These are phyloP conservation scores for Neurospora cerealis DNA, from an alignment of 495 filamentous ascomycete genomes.

Conservation along the genomic window DNA sequence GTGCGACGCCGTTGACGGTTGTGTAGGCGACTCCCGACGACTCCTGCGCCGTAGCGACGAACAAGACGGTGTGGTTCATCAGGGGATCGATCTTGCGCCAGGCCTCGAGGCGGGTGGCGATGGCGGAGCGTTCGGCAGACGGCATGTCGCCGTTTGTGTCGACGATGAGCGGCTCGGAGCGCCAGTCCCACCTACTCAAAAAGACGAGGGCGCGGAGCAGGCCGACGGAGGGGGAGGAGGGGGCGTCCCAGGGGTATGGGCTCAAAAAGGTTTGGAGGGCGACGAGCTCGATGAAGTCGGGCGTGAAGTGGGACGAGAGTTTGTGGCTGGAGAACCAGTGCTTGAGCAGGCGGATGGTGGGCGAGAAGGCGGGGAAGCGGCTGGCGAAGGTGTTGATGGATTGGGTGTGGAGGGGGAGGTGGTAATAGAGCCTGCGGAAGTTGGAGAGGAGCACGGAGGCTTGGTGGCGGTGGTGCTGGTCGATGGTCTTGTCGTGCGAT, in stretches of 20 bases:
- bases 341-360: conserved; percentile 81
- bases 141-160: conserved; percentile 53
- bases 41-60: conserved; percentile 73
- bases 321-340: conserved; percentile 82
- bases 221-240: conserved; percentile 68
- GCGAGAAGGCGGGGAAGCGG: conserved; percentile 68
- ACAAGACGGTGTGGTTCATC: conserved; percentile 74
- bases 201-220: conserved; percentile 72
- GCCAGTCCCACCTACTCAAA: conserved; percentile 86
- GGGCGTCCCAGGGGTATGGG: conserved; percentile 70
- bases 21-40: conserved; percentile 73
- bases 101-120: conserved; percentile 62
- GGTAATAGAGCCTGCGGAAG: conserved; percentile 62
- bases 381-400: conserved; percentile 69
- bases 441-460: conserved; percentile 54
- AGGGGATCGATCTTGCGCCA: conserved; percentile 79
- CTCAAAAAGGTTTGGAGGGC: conserved; percentile 66
- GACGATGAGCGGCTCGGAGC: conserved; percentile 66
- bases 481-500: conserved; percentile 59
- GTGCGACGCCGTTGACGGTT: conserved; percentile 33
- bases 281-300: conserved; percentile 77
- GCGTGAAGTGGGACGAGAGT: conserved; percentile 60
- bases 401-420: conserved; percentile 69
- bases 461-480: conserved; percentile 52
- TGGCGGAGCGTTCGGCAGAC: conserved; percentile 44